These are phyloP conservation scores for Quercus bicolor DNA, from an alignment of 306 rosid species.

Conservation along the genomic window DNA sequence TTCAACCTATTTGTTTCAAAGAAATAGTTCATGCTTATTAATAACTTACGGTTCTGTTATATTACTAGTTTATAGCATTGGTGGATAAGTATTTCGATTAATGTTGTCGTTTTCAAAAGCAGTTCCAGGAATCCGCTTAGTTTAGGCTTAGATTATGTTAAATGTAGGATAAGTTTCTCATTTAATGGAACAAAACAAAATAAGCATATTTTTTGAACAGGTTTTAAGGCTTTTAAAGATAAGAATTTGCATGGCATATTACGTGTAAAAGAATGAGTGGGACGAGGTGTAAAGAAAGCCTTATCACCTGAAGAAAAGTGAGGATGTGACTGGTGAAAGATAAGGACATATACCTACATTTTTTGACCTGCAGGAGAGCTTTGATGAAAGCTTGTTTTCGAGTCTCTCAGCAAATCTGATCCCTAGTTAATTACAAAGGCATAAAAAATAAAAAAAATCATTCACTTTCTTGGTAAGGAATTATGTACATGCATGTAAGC, in stretches of 20 bases:
- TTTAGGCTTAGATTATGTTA: background rate
- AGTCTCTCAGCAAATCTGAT: constrained; percentile 2
- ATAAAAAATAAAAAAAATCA: too few species aligned
- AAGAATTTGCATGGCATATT: background rate
- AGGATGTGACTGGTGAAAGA: constrained; percentile 38
- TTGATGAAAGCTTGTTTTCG: constrained; percentile 10
- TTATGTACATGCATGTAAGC: background rate
- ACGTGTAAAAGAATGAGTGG: constrained; percentile 8
- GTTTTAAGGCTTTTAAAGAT: background rate
- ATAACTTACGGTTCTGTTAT: too few species aligned
- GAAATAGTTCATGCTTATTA: too few species aligned
- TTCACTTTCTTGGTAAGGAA: constrained; percentile 1
- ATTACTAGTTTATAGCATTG: too few species aligned
- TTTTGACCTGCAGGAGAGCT: constrained; percentile 5
- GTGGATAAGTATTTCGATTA: too few species aligned
- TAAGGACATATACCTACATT: constrained; percentile 42
- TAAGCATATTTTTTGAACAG: background rate
- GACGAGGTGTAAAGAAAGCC: constrained; percentile 41
- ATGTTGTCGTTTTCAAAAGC: too few species aligned
- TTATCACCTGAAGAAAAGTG: constrained; percentile 19
- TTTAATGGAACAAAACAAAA: background rate
- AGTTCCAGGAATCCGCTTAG: background rate
- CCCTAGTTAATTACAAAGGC: background rate
- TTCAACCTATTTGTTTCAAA: too few species aligned
- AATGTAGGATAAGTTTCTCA: background rate